Percentiles rank a stretch among this genome's conserved stretches.
Conservation (phyloP, 2,329 filamentous ascomycete species). For the Colletotrichum lupini region DNA sequence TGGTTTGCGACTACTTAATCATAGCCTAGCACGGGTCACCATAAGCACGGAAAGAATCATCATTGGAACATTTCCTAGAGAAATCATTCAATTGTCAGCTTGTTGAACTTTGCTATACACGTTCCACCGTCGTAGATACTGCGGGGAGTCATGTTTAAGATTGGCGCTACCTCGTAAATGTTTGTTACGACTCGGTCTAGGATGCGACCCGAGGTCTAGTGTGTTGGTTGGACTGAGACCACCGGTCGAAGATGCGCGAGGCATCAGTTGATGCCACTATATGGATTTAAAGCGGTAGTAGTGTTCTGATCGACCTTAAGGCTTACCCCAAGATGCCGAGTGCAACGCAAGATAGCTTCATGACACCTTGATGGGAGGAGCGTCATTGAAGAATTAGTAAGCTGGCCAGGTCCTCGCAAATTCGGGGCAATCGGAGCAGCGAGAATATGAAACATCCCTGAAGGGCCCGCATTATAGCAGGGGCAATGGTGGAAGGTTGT, state of each 20-base stretch:
- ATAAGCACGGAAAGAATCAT: not conserved
- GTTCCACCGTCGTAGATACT: not conserved
- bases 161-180: not conserved
- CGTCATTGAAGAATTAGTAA: conserved; percentile 34
- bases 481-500: conserved; percentile 5
- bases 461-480: conserved; percentile 4
- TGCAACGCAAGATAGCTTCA: not conserved
- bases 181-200: not conserved
- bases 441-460: conserved; percentile 15
- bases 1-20: not conserved
- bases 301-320: not conserved
- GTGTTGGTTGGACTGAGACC: not conserved
- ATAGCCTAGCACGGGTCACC: not conserved
- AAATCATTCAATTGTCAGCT: not conserved
- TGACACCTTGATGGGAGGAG: conserved; percentile 22
- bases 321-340: not conserved
- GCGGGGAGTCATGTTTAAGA: not conserved
- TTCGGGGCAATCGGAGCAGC: conserved; percentile 33
- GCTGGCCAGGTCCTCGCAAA: conserved; percentile 9
- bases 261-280: not conserved
- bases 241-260: not conserved
- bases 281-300: not conserved
- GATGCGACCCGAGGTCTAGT: not conserved
- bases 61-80: not conserved
- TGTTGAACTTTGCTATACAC: no score